Base-by-base conservation (phyloP, 164 flowering plant species). In the Vitis rotundifolia region DNA sequence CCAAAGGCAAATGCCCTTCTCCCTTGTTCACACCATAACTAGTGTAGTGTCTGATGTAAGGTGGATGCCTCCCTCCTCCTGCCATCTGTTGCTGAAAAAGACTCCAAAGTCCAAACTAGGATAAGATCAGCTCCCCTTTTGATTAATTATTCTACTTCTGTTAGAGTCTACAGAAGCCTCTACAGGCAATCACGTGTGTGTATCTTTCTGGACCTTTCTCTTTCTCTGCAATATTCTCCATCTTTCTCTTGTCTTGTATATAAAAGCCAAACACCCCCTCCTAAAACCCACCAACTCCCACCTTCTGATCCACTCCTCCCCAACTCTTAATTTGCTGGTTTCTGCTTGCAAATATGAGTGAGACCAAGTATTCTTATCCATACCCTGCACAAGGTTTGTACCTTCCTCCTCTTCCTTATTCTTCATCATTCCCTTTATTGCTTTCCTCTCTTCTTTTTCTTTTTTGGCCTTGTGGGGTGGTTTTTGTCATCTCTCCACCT, bases 281-380 rank as follows among this genome's bases (percentile, higher is more conserved):
- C 26, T 22, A 22, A 22, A 22, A 22, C 26, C 26, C 26, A 22
- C 26, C 29, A 64, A 49, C 6, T 48, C 14, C 66, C 26, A 49
- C 14, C 44, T 12, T 11, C 44, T 49, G 26, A 52, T 11, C 48
- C 14, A 50, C 47, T 52, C 49, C 5, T 26, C 12, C 44, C 53
- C 1, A 1, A 31, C 13, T 44, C 29, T 49, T 52, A 65, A 19
- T 52, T 13, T 53, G 37, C 12, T 52, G 28, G 11, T 16, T 53
- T 7, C 15, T 19, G 9, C n/a, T 49, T 49, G 57, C 19, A 22
- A 19, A 64, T 50, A 83, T 80, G 83, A 83, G 9, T 10, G 84
- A 78, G 2, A 79, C 84, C 50, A 81, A 81, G 65, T 83, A 81
- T 61, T 81, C 71, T 28, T 75, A 83, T 56, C 83, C 84, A 3